Evolutionary conservation across 441 rosid genomes (phyloP).

Genomic region (Croton laevigatus): DNA sequence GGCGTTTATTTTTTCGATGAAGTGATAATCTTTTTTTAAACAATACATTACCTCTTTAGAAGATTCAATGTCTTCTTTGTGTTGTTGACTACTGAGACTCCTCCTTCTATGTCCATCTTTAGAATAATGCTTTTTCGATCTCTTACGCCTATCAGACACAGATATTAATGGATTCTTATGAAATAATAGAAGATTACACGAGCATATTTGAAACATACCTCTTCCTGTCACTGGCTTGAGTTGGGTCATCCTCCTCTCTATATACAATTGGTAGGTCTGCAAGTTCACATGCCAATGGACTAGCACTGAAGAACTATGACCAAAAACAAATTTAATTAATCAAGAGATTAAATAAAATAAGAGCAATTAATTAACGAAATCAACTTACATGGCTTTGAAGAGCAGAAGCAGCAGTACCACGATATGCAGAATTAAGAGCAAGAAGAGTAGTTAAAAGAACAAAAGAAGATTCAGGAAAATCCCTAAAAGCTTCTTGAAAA

Average conservation of each 20-base stretch:
- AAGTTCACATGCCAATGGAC: conserved; percentile 52
- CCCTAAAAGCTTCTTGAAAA: conserved; percentile 56
- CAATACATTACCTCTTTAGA: conserved; percentile 41
- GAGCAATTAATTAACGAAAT: not conserved
- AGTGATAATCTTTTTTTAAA: no score
- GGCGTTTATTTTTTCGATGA: no score
- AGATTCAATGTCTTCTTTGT: conserved; percentile 35
- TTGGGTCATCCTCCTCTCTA: conserved; percentile 37
- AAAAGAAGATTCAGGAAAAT: conserved; percentile 54
- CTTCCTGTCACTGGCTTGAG: conserved; percentile 26
- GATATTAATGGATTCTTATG: not conserved
- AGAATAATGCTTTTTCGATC: conserved; percentile 29
- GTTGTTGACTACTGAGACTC: conserved; percentile 11
- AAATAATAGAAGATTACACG: no score
- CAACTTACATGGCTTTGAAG: conserved; percentile 55
- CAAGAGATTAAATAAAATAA: not conserved
- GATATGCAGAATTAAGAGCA: conserved; percentile 59
- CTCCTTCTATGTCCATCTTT: conserved; percentile 25
- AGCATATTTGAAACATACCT: conserved; percentile 28
- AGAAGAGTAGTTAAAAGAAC: conserved; percentile 55
- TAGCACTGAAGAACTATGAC: conserved; percentile 54
- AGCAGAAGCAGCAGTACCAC: conserved; percentile 77
- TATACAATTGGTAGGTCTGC: conserved; percentile 46
- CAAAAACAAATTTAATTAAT: not conserved
- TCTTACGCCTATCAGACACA: conserved; percentile 30